phyloP scores from a whole-genome alignment of 2,329 filamentous ascomycete genomes.

The Nakataea oryzae region DNA sequence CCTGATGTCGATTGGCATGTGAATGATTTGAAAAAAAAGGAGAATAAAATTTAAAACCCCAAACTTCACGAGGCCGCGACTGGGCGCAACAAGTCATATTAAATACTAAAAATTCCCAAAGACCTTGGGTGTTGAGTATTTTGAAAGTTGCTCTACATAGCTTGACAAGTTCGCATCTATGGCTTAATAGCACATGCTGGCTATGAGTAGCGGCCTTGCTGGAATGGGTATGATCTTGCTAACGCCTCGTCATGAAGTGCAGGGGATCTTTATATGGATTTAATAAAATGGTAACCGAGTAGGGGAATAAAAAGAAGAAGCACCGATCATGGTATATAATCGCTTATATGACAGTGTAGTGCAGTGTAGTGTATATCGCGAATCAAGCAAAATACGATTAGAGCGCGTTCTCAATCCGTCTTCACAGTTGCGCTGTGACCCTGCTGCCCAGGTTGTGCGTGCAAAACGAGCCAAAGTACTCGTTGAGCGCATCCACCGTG shows the following conservation, averaged over 20 bases:
- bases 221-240: not conserved
- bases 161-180: too few species aligned
- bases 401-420: not conserved
- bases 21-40: too few species aligned
- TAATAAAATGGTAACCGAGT: not conserved
- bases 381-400: not conserved
- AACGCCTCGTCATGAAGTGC: not conserved
- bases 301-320: not conserved
- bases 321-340: not conserved
- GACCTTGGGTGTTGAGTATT: not conserved
- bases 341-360: not conserved
- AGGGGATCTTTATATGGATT: not conserved
- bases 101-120: too few species aligned
- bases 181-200: too few species aligned
- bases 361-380: not conserved
- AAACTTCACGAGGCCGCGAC: too few species aligned
- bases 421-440: slow-evolving; percentile 25
- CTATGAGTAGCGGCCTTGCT: not conserved
- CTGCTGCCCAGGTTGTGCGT: slow-evolving; percentile 43
- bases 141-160: too few species aligned
- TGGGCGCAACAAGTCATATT: too few species aligned
- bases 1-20: too few species aligned
- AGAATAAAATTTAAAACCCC: too few species aligned
- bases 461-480: slow-evolving; percentile 68
- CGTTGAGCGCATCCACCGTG: slow-evolving; percentile 69